phyloP scores from a whole-genome alignment of 495 filamentous ascomycete genomes.

The Tuber microsphaerosporum region DNA sequence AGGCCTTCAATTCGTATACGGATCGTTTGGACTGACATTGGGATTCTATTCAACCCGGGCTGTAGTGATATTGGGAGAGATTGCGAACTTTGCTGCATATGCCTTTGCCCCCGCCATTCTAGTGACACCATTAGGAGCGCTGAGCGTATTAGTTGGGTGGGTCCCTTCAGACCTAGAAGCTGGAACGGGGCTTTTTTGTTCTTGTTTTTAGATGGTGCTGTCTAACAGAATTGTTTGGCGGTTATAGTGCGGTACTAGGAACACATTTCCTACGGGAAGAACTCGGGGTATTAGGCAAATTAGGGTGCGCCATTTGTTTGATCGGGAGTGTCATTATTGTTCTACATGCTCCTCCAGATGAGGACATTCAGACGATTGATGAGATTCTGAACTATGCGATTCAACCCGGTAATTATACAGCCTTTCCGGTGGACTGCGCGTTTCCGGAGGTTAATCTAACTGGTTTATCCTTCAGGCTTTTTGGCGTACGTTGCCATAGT shows the following conservation, averaged over 20 bases:
- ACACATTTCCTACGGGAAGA: constrained; percentile 88
- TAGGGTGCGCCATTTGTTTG: constrained; percentile 92
- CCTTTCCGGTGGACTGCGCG: constrained; percentile 1
- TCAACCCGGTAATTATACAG: constrained; percentile 62
- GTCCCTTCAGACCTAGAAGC: constrained; percentile 3
- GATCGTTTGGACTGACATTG: constrained; percentile 11
- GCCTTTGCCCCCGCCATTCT: constrained; percentile 96
- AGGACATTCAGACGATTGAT: constrained; percentile 78
- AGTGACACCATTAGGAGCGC: constrained; percentile 85
- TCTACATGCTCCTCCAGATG: constrained; percentile 89
- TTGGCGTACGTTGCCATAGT: constrained; percentile 73
- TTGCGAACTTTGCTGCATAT: constrained; percentile 95
- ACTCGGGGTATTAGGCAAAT: constrained; percentile 78
- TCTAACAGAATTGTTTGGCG: constrained; percentile 16
- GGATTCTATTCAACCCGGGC: constrained; percentile 10
- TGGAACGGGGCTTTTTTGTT: background rate
- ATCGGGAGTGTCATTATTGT: constrained; percentile 97
- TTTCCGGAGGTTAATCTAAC: constrained; percentile 22
- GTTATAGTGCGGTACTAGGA: constrained; percentile 68
- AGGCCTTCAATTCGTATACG: background rate
- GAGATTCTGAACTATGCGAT: constrained; percentile 82
- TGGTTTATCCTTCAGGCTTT: constrained; percentile 58
- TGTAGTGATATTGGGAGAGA: constrained; percentile 76
- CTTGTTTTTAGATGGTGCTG: background rate
- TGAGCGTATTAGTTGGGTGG: constrained; percentile 87